Conservation (phyloP, 108 stramenopile species). For the Fragilaria radians region DNA sequence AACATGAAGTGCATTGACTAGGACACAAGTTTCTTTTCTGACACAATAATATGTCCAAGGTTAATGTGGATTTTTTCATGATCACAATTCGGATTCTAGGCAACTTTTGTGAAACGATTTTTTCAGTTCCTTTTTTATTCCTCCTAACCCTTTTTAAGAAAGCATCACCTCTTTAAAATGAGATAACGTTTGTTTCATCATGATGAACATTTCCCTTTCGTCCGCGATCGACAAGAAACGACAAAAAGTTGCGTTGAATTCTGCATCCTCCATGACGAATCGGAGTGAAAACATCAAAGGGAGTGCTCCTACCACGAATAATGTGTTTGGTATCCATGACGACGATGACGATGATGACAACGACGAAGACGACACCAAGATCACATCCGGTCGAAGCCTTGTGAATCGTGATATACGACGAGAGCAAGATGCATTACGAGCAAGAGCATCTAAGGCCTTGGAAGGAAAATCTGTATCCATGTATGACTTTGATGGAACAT, state of each 20-base stretch:
- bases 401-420: constrained; percentile 56
- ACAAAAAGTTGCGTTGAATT: neutral
- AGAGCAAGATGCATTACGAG: constrained; percentile 63
- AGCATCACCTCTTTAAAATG: no score
- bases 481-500: constrained; percentile 73
- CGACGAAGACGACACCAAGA: constrained; percentile 5
- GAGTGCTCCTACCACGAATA: no score
- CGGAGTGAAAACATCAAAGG: neutral
- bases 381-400: constrained; percentile 8
- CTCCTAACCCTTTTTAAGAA: no score
- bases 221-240: constrained; percentile 1
- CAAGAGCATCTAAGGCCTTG: constrained; percentile 39
- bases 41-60: no score
- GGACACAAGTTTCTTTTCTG: no score
- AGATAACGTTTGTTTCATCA: no score
- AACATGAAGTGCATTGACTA: no score
- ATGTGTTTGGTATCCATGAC: constrained; percentile 2
- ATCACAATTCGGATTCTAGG: no score
- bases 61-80: no score
- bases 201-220: constrained; percentile 8
- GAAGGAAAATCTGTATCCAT: constrained; percentile 16
- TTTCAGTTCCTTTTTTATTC: no score
- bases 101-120: no score
- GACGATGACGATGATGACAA: constrained; percentile 28
- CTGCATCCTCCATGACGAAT: neutral